These are phyloP conservation scores for Microdochium trichocladiopsis DNA, from an alignment of 2,329 filamentous ascomycete genomes.

Conservation along the genomic window DNA sequence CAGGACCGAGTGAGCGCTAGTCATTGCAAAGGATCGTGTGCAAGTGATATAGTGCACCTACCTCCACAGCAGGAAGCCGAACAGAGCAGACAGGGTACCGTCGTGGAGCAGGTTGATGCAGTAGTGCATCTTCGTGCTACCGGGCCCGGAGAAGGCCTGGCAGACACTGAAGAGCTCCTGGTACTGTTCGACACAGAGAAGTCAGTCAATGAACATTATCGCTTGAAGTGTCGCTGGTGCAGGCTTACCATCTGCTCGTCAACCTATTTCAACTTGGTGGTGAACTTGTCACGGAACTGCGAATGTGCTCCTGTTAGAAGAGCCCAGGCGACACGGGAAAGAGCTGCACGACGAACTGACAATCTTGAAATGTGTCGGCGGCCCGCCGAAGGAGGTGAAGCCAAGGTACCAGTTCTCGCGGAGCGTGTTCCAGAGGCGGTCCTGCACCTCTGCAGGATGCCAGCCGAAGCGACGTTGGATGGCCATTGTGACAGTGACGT, in stretches of 20 bases:
- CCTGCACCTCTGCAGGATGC: background rate
- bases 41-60: slow-evolving; percentile 22
- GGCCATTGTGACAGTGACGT: background rate
- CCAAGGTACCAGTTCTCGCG: background rate
- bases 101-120: slow-evolving; percentile 59
- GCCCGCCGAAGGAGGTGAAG: background rate
- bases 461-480: background rate
- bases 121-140: slow-evolving; percentile 65
- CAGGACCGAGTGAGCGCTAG: background rate
- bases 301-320: background rate
- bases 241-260: slow-evolving; percentile 56
- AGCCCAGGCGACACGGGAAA: too few species aligned
- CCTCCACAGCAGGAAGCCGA: slow-evolving; percentile 60
- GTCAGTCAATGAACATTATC: background rate
- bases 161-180: slow-evolving; percentile 66
- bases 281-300: slow-evolving; percentile 53
- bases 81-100: slow-evolving; percentile 48
- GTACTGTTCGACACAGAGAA: slow-evolving; percentile 39
- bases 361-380: background rate
- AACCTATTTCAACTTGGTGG: slow-evolving; percentile 54
- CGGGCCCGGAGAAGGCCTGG: slow-evolving; percentile 62
- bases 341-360: background rate
- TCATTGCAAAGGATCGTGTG: background rate
- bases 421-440: background rate
- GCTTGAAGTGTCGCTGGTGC: too few species aligned